A percentile compares a stretch with the other conserved stretches of the same genome.
phyloP scores from a whole-genome alignment of 441 rosid genomes.

The Jatropha multifida region DNA sequence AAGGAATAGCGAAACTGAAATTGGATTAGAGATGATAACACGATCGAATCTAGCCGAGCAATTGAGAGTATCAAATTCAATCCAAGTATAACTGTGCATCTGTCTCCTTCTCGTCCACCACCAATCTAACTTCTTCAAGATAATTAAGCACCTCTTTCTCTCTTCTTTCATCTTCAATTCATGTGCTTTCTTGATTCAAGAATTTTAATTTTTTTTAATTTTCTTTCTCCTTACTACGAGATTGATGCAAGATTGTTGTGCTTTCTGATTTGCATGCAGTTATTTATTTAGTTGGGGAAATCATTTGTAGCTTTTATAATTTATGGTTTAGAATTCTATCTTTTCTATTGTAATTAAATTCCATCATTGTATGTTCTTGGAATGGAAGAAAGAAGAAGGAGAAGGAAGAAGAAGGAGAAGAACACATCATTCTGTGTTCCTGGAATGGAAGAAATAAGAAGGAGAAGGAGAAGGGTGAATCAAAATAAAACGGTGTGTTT shows the following conservation, averaged over 20 bases:
- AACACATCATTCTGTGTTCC: neutral
- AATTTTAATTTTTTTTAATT: neutral
- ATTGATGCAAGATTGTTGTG: neutral
- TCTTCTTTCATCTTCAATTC: neutral
- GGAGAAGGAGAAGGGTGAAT: too few relatives aligned
- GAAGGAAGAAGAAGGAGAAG: too few relatives aligned
- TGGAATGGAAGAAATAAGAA: neutral
- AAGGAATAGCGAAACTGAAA: constrained; percentile 14
- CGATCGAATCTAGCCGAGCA: constrained; percentile 97
- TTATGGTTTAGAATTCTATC: neutral
- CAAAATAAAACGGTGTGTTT: too few relatives aligned
- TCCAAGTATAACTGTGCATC: constrained; percentile 97
- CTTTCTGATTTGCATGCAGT: neutral
- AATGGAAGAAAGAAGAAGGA: neutral
- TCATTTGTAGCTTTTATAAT: neutral
- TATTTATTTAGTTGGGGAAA: neutral
- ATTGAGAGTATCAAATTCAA: constrained; percentile 92
- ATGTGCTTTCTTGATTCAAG: too few relatives aligned
- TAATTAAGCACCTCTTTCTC: neutral
- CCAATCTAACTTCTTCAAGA: constrained; percentile 66
- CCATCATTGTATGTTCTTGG: neutral
- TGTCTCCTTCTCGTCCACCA: constrained; percentile 75
- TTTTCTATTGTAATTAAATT: neutral
- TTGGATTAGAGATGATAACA: constrained; percentile 69
- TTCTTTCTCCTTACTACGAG: neutral